These are phyloP conservation scores for Ulota crispa DNA, from an alignment of 225 moss, liverwort and hornwort species.

Conservation along the genomic window DNA sequence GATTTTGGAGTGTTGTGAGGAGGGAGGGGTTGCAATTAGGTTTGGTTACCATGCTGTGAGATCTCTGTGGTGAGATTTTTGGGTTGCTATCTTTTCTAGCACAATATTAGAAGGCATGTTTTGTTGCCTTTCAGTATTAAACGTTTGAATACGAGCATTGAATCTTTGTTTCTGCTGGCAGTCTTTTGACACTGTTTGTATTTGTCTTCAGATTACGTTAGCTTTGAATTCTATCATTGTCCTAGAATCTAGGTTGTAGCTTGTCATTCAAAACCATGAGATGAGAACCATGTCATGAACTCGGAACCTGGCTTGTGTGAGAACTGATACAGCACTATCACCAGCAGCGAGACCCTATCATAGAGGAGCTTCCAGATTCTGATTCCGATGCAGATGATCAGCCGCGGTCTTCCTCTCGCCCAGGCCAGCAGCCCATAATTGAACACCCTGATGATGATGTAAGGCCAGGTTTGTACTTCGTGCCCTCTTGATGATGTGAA, in stretches of 20 bases:
- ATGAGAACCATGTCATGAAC: neutral
- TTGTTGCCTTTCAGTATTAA: neutral
- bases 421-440: constrained; percentile 56
- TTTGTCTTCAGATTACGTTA: neutral
- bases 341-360: constrained; percentile 54
- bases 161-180: neutral
- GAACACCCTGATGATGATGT: constrained; percentile 67
- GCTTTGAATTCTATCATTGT: neutral
- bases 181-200: neutral
- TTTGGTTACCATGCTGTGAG: neutral
- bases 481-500: constrained; percentile 14
- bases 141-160: neutral
- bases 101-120: neutral
- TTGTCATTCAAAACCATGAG: neutral
- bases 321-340: constrained; percentile 37
- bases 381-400: constrained; percentile 43
- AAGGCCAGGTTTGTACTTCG: constrained; percentile 54
- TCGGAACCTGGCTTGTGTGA: constrained; percentile 4
- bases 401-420: constrained; percentile 36
- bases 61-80: neutral
- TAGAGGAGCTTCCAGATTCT: constrained; percentile 53
- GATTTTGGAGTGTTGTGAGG: neutral
- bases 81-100: neutral
- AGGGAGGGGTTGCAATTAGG: neutral
- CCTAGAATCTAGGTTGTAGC: no score